phyloP scores from a whole-genome alignment of 495 filamentous ascomycete genomes.

The Pseudoneurospora amorphoporcata region DNA sequence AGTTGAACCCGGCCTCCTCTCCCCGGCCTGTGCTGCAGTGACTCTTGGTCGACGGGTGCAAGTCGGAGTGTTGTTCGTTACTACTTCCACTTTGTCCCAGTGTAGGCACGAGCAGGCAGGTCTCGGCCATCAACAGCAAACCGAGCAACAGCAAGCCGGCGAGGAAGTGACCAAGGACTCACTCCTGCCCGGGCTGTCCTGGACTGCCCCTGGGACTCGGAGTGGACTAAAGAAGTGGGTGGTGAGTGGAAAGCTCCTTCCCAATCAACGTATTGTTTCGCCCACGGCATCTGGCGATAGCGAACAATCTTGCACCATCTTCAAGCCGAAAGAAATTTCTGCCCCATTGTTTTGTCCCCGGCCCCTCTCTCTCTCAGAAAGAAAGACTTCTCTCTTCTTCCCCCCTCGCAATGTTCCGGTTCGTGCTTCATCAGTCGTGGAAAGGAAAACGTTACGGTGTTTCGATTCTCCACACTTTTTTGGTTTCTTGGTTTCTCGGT shows the following conservation, averaged over 20 bases:
- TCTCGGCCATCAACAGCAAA: background rate
- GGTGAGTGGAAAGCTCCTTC: background rate
- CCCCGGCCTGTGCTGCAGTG: background rate
- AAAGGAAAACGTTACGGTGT: background rate
- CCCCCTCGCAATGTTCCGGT: background rate
- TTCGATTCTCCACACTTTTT: background rate
- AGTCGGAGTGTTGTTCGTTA: background rate
- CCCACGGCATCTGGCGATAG: background rate
- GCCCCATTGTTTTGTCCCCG: conserved; percentile 1
- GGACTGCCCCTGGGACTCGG: background rate
- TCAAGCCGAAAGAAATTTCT: conserved; percentile 1
- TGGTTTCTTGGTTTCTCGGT: conserved; percentile 8
- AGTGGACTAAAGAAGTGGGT: background rate
- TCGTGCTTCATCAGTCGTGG: background rate
- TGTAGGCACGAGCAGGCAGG: background rate
- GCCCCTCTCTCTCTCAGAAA: background rate
- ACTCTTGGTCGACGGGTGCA: background rate
- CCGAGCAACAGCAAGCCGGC: background rate
- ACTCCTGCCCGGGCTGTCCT: background rate
- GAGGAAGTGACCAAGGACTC: background rate
- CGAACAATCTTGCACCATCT: conserved; percentile 1
- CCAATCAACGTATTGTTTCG: background rate
- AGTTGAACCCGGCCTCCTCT: background rate
- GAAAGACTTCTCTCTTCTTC: background rate
- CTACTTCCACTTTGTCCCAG: background rate